Evolutionary conservation across 495 filamentous ascomycete genomes (phyloP).

Genomic region (Neurospora sp.): DNA sequence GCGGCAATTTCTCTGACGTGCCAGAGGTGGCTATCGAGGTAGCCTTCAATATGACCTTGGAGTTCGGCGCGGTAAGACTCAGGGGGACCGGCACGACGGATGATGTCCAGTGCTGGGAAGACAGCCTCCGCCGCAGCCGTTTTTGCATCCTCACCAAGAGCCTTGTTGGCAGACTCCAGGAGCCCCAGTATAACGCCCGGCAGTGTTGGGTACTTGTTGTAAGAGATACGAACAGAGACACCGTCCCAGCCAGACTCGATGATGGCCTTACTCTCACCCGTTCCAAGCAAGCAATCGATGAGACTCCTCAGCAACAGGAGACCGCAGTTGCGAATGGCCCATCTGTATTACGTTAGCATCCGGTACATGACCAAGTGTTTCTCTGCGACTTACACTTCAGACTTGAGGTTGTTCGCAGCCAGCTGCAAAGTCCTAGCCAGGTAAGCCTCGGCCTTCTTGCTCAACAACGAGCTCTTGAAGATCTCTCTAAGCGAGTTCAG

Average conservation of each 20-base stretch:
- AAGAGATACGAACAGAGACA: constrained; percentile 43
- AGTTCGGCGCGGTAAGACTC: constrained; percentile 35
- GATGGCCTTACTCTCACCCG: constrained; percentile 42
- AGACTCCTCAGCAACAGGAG: constrained; percentile 79
- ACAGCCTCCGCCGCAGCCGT: constrained; percentile 53
- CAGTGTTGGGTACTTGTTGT: constrained; percentile 63
- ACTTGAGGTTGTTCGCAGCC: constrained; percentile 60
- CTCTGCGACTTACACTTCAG: constrained; percentile 43
- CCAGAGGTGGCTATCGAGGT: constrained; percentile 71
- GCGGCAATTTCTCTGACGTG: constrained; percentile 86
- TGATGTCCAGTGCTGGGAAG: constrained; percentile 80
- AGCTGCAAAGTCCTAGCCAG: constrained; percentile 64
- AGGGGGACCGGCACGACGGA: constrained; percentile 53
- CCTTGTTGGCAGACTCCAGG: constrained; percentile 39
- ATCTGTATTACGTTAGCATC: constrained; percentile 37
- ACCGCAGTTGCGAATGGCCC: constrained; percentile 89
- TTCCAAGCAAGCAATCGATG: constrained; percentile 64
- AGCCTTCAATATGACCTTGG: constrained; percentile 35
- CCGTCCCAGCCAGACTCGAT: constrained; percentile 43
- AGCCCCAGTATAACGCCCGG: constrained; percentile 57
- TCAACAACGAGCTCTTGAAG: constrained; percentile 67
- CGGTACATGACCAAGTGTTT: background rate
- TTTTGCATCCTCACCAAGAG: constrained; percentile 20
- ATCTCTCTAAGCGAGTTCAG: constrained; percentile 85
- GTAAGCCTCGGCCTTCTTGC: constrained; percentile 49